Evolutionary conservation across 192 early-diverging fungal species (phyloP).

Genomic region (Obelidium mucronatum): DNA sequence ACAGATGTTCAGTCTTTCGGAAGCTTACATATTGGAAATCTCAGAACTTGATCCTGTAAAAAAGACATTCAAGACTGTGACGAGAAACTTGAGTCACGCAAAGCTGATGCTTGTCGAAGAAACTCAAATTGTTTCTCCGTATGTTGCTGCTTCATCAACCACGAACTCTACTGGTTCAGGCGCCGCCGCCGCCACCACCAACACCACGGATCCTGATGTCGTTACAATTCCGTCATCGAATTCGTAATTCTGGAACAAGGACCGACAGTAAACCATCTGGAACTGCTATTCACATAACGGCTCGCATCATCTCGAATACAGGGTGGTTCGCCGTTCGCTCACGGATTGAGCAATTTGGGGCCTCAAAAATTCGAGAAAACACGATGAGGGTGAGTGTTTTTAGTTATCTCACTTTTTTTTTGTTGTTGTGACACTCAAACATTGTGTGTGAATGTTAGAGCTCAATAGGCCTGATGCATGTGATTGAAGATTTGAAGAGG

Average conservation of each 20-base stretch:
- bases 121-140: constrained; percentile 63
- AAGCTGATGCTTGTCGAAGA: constrained; percentile 95
- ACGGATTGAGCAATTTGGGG: constrained; percentile 88
- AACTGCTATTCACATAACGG: constrained; percentile 82
- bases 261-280: constrained; percentile 25
- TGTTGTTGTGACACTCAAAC: neutral
- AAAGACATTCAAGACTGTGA: constrained; percentile 81
- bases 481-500: constrained; percentile 47
- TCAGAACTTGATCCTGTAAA: constrained; percentile 80
- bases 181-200: neutral
- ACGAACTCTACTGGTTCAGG: neutral
- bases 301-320: constrained; percentile 85
- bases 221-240: neutral
- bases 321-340: constrained; percentile 81
- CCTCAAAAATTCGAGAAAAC: constrained; percentile 84
- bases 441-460: constrained; percentile 31
- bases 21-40: constrained; percentile 92
- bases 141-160: neutral
- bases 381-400: constrained; percentile 56
- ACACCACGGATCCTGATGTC: constrained; percentile 2
- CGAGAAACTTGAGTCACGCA: constrained; percentile 92
- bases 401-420: neutral
- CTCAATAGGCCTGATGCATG: constrained; percentile 54
- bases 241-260: neutral
- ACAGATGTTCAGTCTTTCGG: constrained; percentile 82